phyloP scores from a whole-genome alignment of 2,329 filamentous ascomycete genomes.

The Immersiporthe knoxdaviesiana region DNA sequence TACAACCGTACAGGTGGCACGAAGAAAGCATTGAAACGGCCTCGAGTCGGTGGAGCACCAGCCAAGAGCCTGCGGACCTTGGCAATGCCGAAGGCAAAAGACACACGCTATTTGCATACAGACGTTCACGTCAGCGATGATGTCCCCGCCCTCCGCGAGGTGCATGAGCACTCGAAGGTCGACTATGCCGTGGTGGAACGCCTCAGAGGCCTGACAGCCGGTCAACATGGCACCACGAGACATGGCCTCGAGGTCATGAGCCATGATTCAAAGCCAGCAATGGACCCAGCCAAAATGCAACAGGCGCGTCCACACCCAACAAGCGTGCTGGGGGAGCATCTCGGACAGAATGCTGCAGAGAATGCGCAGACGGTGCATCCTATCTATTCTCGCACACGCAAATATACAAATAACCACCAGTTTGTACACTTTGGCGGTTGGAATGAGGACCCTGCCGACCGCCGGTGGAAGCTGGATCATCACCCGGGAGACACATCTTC shows the following conservation, averaged over 20 bases:
- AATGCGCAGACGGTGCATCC: background rate
- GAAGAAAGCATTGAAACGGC: background rate
- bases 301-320: background rate
- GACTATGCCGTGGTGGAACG: background rate
- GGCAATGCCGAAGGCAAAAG: background rate
- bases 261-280: background rate
- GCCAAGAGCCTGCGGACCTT: background rate
- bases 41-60: background rate
- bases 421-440: background rate
- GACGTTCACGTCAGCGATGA: conserved; percentile 10
- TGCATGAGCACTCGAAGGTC: background rate
- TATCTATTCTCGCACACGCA: background rate
- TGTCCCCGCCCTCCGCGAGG: background rate
- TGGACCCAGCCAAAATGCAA: background rate
- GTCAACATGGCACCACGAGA: background rate
- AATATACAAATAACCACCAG: background rate
- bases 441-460: background rate
- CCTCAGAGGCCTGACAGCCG: background rate
- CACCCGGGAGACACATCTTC: background rate
- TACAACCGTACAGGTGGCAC: background rate
- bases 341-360: background rate
- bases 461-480: background rate
- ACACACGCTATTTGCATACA: background rate
- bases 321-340: background rate
- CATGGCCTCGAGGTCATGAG: too few species aligned